These are phyloP conservation scores for Colletotrichum sp. DNA, from an alignment of 2,329 filamentous ascomycete species.

Conservation along the genomic window DNA sequence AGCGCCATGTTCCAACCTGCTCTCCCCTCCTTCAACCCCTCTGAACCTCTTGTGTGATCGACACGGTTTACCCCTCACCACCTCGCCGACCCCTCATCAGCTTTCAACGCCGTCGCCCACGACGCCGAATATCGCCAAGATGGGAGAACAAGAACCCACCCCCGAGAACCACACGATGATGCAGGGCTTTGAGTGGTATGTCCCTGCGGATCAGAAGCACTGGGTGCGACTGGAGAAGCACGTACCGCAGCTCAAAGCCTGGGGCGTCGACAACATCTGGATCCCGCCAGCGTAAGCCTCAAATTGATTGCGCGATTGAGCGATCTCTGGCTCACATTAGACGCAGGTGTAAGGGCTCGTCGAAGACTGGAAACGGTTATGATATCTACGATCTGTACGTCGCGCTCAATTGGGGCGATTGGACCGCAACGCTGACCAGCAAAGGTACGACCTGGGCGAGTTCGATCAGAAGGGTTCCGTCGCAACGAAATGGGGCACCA, in stretches of 20 bases:
- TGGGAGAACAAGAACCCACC: conserved; percentile 25
- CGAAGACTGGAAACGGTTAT: conserved; percentile 69
- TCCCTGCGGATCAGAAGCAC: conserved; percentile 66
- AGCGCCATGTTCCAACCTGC: neutral
- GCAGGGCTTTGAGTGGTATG: conserved; percentile 78
- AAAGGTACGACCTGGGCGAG: conserved; percentile 66
- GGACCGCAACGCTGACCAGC: neutral
- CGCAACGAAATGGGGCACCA: conserved; percentile 73
- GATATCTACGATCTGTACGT: conserved; percentile 70
- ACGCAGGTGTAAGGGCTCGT: conserved; percentile 65
- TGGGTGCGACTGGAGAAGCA: conserved; percentile 64
- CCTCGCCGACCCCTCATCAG: neutral
- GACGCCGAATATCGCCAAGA: neutral
- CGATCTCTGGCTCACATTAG: neutral
- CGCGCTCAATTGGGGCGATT: neutral
- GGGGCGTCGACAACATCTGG: conserved; percentile 71
- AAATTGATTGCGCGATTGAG: neutral
- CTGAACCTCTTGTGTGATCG: neutral
- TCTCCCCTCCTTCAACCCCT: neutral
- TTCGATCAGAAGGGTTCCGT: conserved; percentile 73
- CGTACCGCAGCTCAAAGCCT: conserved; percentile 61
- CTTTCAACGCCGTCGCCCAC: neutral
- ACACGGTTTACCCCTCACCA: neutral
- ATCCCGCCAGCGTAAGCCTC: conserved; percentile 62
- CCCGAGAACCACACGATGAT: conserved; percentile 63